Conservation (phyloP, 192 early-diverging fungal genomes). For the Thamnidium elegans region DNA sequence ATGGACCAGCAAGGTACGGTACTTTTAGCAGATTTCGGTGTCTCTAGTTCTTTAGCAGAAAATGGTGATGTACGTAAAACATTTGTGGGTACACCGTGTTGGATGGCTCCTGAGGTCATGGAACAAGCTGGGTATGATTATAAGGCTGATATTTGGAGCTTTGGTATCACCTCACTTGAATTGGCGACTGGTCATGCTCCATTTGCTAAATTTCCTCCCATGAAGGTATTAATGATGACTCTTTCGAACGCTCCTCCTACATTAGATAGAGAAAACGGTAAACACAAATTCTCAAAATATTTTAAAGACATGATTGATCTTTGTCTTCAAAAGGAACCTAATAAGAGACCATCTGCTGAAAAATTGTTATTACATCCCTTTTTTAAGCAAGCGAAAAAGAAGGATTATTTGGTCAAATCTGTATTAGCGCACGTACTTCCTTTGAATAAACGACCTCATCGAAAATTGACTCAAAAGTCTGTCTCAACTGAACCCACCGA, state of each 20-base stretch:
- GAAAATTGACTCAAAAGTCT: slow-evolving; percentile 44
- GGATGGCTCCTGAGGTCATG: slow-evolving; percentile 83
- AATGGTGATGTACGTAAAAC: slow-evolving; percentile 63
- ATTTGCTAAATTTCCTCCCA: slow-evolving; percentile 81
- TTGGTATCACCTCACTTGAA: slow-evolving; percentile 86
- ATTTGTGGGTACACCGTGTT: slow-evolving; percentile 71
- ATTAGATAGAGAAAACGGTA: slow-evolving; percentile 67
- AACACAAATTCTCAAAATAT: slow-evolving; percentile 69
- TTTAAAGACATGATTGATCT: slow-evolving; percentile 87
- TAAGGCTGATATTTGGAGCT: slow-evolving; percentile 89
- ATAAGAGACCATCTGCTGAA: slow-evolving; percentile 69
- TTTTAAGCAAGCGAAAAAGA: slow-evolving; percentile 73
- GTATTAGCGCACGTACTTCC: slow-evolving; percentile 62
- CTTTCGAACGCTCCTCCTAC: slow-evolving; percentile 86
- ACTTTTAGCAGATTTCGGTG: slow-evolving; percentile 65
- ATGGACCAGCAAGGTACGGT: slow-evolving; percentile 66
- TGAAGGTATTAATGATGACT: slow-evolving; percentile 86
- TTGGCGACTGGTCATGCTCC: slow-evolving; percentile 84
- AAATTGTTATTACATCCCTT: slow-evolving; percentile 73
- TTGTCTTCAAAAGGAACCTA: slow-evolving; percentile 78
- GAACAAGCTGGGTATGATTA: slow-evolving; percentile 85
- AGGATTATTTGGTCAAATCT: slow-evolving; percentile 56
- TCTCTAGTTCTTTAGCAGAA: slow-evolving; percentile 62
- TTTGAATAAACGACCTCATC: slow-evolving; percentile 66
- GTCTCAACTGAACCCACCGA: slow-evolving; percentile 44